phyloP scores from a whole-genome alignment of 169 alveolate genomes.

The Plasmodium cynomolgi region DNA sequence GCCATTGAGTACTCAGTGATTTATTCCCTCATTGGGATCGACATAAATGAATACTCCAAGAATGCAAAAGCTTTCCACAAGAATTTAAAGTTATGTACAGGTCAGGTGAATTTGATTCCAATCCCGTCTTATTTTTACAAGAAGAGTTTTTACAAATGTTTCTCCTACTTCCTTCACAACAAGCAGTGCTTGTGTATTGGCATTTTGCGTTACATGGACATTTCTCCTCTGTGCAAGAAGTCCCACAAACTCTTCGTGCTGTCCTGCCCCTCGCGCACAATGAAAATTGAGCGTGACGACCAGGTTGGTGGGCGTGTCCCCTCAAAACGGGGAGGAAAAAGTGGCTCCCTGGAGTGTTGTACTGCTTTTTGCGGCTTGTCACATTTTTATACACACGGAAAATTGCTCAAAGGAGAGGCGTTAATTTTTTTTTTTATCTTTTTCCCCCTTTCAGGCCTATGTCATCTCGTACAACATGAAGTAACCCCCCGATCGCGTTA shows the following conservation, averaged over 20 bases:
- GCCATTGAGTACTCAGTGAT: slow-evolving; percentile 81
- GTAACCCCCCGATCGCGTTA: neutral
- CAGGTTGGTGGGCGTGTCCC: slow-evolving; percentile 20
- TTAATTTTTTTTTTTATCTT: slow-evolving; percentile 21
- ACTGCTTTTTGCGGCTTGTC: neutral
- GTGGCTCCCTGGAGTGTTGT: neutral
- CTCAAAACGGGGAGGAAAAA: neutral
- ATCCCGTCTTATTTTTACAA: slow-evolving; percentile 71
- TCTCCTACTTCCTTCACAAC: slow-evolving; percentile 60
- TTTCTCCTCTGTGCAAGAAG: slow-evolving; percentile 32
- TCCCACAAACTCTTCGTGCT: slow-evolving; percentile 40
- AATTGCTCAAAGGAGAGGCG: neutral
- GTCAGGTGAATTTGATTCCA: slow-evolving; percentile 31
- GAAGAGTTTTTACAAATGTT: slow-evolving; percentile 62
- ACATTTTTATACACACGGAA: neutral
- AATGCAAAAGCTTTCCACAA: slow-evolving; percentile 38
- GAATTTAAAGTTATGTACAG: slow-evolving; percentile 66
- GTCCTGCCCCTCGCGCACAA: slow-evolving; percentile 69
- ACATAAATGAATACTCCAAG: slow-evolving; percentile 51
- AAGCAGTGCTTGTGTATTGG: slow-evolving; percentile 60
- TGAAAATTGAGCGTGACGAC: slow-evolving; percentile 59
- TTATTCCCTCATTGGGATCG: slow-evolving; percentile 74
- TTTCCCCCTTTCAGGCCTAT: slow-evolving; percentile 34
- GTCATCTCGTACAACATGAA: slow-evolving; percentile 45
- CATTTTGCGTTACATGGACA: slow-evolving; percentile 50